phyloP scores from a whole-genome alignment of 768 basidiomycete genomes.

The Suillus paluster region DNA sequence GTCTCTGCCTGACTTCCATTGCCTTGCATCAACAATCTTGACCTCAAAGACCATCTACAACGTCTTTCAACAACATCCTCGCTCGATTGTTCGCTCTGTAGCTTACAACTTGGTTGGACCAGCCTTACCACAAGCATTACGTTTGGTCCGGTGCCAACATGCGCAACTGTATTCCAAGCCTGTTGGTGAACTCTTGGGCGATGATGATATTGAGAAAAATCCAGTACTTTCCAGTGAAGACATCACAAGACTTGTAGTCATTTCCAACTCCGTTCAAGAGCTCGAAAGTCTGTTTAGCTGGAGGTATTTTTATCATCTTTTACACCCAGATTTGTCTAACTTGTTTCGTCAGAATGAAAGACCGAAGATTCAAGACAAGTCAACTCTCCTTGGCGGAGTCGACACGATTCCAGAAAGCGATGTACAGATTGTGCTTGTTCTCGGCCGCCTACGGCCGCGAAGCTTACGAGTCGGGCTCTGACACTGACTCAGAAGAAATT shows the following conservation, averaged over 20 bases:
- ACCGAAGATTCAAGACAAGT: conserved; percentile 36
- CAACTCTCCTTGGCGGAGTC: conserved; percentile 37
- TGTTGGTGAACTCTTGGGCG: too few species aligned
- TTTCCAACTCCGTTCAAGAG: too few species aligned
- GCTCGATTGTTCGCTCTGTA: conserved; percentile 35
- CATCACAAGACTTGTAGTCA: conserved; percentile 5
- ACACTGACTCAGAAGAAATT: conserved; percentile 11
- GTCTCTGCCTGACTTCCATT: conserved; percentile 32
- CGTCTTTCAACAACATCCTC: conserved; percentile 33
- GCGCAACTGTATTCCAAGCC: too few species aligned
- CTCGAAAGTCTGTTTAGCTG: conserved; percentile 40
- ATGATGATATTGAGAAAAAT: conserved; percentile 12
- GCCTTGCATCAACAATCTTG: conserved; percentile 28
- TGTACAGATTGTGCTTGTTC: conserved; percentile 35
- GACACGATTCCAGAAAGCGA: conserved; percentile 30
- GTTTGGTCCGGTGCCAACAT: too few species aligned
- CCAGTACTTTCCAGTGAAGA: conserved; percentile 11
- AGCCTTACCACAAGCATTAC: conserved; percentile 16
- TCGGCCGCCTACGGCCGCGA: conserved; percentile 12
- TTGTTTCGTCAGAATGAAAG: conserved; percentile 36
- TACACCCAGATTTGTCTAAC: not conserved
- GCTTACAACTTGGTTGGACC: conserved; percentile 34
- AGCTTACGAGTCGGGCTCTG: conserved; percentile 7
- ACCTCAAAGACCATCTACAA: conserved; percentile 36
- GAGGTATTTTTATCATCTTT: conserved; percentile 29